Evolutionary conservation across 2,329 filamentous ascomycete species (phyloP).

Genomic region (Epichloe elymi): DNA sequence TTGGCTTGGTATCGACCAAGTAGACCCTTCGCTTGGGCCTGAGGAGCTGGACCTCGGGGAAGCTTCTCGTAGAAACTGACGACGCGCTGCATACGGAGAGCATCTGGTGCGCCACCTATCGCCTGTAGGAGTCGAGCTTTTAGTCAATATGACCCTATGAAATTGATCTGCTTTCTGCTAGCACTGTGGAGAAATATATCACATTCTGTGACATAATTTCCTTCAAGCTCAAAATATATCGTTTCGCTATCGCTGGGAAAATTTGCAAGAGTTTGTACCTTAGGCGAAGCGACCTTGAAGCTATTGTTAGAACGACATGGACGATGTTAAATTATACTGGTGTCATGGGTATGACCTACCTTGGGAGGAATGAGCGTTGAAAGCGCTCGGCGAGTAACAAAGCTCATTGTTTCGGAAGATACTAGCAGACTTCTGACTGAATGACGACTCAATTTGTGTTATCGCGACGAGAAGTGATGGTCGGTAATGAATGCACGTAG

Average conservation of each 20-base stretch:
- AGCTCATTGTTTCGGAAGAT: slow-evolving; percentile 64
- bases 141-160: slow-evolving; percentile 16
- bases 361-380: slow-evolving; percentile 99
- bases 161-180: background rate
- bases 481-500: slow-evolving; percentile 21
- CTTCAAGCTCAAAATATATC: background rate
- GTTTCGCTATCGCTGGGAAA: background rate
- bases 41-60: slow-evolving; percentile 79
- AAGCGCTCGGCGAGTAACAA: slow-evolving; percentile 76
- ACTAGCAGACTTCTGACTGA: slow-evolving; percentile 11
- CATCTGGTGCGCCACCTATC: slow-evolving; percentile 89
- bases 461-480: slow-evolving; percentile 18
- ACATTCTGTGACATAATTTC: background rate
- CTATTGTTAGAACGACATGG: slow-evolving; percentile 11
- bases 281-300: slow-evolving; percentile 63
- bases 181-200: background rate
- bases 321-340: slow-evolving; percentile 3
- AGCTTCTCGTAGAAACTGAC: slow-evolving; percentile 99
- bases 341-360: slow-evolving; percentile 41
- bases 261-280: slow-evolving; percentile 36
- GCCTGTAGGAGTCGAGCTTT: slow-evolving; percentile 44
- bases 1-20: slow-evolving; percentile 77
- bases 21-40: slow-evolving; percentile 67
- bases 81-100: slow-evolving; percentile 92
- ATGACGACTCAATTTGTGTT: slow-evolving; percentile 16